These are phyloP conservation scores for Nemania sp. DNA, from an alignment of 2,329 filamentous ascomycete genomes.

Conservation along the genomic window DNA sequence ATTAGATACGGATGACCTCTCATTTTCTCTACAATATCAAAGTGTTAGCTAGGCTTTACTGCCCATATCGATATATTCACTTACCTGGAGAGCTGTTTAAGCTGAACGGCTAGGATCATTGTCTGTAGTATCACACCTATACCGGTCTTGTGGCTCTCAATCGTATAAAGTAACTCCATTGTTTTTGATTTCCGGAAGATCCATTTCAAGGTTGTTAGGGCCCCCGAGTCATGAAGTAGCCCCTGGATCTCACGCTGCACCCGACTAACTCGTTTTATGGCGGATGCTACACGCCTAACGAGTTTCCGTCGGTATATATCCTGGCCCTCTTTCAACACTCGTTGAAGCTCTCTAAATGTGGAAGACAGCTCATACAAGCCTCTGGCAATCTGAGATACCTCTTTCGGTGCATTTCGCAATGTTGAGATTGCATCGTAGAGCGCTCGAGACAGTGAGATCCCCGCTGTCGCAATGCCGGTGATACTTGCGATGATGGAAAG, in stretches of 20 bases:
- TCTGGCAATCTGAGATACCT: conserved; percentile 16
- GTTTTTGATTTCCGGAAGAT: conserved; percentile 16
- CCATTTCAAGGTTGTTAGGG: conserved; percentile 18
- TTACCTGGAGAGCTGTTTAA: conserved; percentile 19
- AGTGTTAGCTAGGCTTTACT: neutral
- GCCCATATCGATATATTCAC: neutral
- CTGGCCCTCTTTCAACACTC: conserved; percentile 16
- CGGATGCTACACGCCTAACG: conserved; percentile 12
- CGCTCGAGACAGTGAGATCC: conserved; percentile 5
- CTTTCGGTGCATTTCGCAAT: conserved; percentile 13
- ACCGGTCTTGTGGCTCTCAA: conserved; percentile 30
- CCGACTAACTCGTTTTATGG: conserved; percentile 10
- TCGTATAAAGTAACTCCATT: conserved; percentile 8
- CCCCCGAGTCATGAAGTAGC: neutral
- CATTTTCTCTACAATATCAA: neutral
- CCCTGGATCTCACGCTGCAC: conserved; percentile 9
- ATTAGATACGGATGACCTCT: neutral
- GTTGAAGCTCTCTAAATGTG: conserved; percentile 7
- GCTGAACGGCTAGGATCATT: conserved; percentile 18
- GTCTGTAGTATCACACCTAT: conserved; percentile 25
- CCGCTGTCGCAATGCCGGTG: conserved; percentile 14
- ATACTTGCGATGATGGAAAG: conserved; percentile 25
- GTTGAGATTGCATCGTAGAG: conserved; percentile 23
- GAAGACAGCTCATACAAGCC: conserved; percentile 18
- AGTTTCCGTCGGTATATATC: conserved; percentile 24